Evolutionary conservation across 2,329 filamentous ascomycete species (phyloP).

Genomic region (Fusarium abutilonis): DNA sequence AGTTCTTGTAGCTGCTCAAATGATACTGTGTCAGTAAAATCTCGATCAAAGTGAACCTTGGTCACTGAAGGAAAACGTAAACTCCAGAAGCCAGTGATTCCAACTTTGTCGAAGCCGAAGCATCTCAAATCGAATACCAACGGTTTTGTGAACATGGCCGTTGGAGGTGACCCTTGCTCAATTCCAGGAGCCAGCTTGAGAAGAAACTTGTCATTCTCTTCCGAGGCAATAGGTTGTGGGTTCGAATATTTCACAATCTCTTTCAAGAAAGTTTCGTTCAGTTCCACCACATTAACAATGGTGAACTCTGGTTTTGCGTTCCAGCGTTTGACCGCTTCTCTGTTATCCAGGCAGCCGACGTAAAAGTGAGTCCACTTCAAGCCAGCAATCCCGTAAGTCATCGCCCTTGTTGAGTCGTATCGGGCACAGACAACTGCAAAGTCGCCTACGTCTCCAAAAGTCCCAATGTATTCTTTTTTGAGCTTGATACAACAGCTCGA

Average conservation of each 20-base stretch:
- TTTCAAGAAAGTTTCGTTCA: conserved; percentile 62
- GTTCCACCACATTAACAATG: conserved; percentile 71
- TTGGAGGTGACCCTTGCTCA: conserved; percentile 55
- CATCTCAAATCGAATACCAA: conserved; percentile 84
- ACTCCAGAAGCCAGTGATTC: conserved; percentile 75
- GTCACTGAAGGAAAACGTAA: conserved; percentile 79
- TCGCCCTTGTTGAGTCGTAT: conserved; percentile 72
- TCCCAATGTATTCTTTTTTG: conserved; percentile 84
- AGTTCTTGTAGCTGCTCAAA: conserved; percentile 76
- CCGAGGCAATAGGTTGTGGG: conserved; percentile 53
- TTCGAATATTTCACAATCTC: conserved; percentile 60
- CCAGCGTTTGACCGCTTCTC: conserved; percentile 63
- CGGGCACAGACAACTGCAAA: conserved; percentile 81
- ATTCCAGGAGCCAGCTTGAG: conserved; percentile 60
- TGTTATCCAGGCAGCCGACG: conserved; percentile 79
- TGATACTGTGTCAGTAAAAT: conserved; percentile 72
- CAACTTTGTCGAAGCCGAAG: conserved; percentile 78
- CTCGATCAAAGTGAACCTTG: conserved; percentile 81
- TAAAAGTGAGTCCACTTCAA: conserved; percentile 83
- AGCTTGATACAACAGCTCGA: conserved; percentile 76
- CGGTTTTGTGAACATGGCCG: conserved; percentile 71
- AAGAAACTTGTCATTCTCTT: conserved; percentile 54
- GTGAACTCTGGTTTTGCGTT: conserved; percentile 68
- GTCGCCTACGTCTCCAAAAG: conserved; percentile 84
- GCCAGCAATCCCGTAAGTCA: conserved; percentile 61